Evolutionary conservation across 1,139 yeast species (phyloP).

Genomic region (Sugiyamaella castrensis): DNA sequence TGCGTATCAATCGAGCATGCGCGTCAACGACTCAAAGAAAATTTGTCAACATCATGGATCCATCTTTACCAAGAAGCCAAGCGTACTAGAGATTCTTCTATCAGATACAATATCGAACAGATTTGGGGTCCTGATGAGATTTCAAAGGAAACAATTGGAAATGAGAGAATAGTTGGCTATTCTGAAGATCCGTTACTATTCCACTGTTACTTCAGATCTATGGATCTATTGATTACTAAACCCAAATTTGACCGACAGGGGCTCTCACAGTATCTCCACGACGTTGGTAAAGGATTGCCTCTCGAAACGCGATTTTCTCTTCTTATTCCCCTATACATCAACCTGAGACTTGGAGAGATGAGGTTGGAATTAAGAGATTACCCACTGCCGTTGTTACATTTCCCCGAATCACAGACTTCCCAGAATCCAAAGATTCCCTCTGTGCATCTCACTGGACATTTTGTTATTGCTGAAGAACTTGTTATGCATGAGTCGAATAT

Average conservation of each 20-base stretch:
- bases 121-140: conserved; percentile 49
- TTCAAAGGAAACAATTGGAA: conserved; percentile 44
- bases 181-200: conserved; percentile 63
- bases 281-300: conserved; percentile 83
- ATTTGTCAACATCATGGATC: conserved; percentile 74
- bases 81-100: conserved; percentile 39
- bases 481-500: conserved; percentile 47
- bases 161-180: conserved; percentile 57
- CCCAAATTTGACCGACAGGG: conserved; percentile 56
- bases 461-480: conserved; percentile 56
- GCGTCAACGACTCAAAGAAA: conserved; percentile 35
- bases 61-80: conserved; percentile 35
- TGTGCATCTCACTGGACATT: conserved; percentile 46
- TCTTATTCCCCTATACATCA: conserved; percentile 58
- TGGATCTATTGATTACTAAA: conserved; percentile 52
- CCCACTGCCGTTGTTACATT: conserved; percentile 55
- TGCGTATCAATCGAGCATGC: conserved; percentile 37
- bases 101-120: conserved; percentile 51
- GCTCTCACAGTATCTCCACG: conserved; percentile 58
- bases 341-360: conserved; percentile 49
- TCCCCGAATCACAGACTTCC: conserved; percentile 39
- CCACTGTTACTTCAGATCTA: conserved; percentile 51
- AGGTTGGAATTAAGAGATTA: conserved; percentile 62
- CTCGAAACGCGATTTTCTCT: conserved; percentile 63
- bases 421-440: conserved; percentile 38